Conservation (phyloP, 1,139 yeast genomes). For the Blastobotrys aristatus region DNA sequence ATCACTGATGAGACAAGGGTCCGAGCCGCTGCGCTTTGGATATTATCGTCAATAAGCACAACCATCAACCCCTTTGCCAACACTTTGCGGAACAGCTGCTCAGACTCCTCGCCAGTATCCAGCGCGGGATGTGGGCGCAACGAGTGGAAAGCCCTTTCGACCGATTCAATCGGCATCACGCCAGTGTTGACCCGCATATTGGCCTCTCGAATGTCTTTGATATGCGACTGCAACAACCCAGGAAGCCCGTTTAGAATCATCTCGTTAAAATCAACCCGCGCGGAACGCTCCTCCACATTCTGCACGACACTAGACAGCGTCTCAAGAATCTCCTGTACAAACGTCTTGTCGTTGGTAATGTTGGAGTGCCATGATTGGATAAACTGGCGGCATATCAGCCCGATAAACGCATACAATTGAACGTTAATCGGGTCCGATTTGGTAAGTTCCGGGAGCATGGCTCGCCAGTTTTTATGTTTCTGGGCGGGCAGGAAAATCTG, state of each 20-base stretch:
- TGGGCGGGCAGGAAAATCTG: conserved; percentile 27
- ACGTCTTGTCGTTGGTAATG: conserved; percentile 40
- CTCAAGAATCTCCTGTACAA: conserved; percentile 38
- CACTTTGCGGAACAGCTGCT: conserved; percentile 34
- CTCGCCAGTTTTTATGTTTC: conserved; percentile 21
- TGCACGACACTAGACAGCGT: conserved; percentile 15
- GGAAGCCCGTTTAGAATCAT: conserved; percentile 43
- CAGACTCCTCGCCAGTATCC: conserved; percentile 22
- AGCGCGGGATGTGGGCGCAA: conserved; percentile 50
- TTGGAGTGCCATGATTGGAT: conserved; percentile 43
- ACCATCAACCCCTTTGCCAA: conserved; percentile 36
- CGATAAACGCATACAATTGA: conserved; percentile 43
- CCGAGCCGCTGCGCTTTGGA: conserved; percentile 37
- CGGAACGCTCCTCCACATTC: conserved; percentile 12
- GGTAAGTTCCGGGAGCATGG: conserved; percentile 34
- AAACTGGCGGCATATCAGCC: conserved; percentile 43
- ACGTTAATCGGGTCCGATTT: conserved; percentile 36
- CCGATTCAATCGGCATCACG: conserved; percentile 27
- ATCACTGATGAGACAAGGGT: conserved; percentile 39
- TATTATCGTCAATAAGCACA: conserved; percentile 40
- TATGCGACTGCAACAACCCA: conserved; percentile 37
- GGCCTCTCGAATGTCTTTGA: conserved; percentile 29
- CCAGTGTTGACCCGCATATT: conserved; percentile 20
- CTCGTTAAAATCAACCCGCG: conserved; percentile 31
- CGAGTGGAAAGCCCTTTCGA: conserved; percentile 35